phyloP scores from a whole-genome alignment of 2,329 filamentous ascomycete genomes.

The Torrubiella hemipterigena region DNA sequence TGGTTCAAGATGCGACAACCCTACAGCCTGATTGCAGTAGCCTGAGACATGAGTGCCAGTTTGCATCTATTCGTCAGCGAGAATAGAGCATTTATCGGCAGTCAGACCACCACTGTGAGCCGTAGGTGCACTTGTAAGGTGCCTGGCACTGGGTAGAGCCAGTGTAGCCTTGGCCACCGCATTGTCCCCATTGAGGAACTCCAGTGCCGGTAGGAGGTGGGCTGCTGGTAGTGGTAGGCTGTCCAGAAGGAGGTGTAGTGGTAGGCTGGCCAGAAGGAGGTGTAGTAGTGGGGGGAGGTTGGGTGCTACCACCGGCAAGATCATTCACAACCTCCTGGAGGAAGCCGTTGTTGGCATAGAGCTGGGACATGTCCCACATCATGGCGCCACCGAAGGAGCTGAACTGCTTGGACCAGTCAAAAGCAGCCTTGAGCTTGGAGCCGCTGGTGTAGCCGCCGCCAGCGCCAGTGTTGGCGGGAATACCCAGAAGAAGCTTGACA shows the following conservation, averaged over 20 bases:
- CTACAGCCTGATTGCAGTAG: no score
- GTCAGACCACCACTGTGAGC: constrained; percentile 1
- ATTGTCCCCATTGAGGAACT: constrained; percentile 13
- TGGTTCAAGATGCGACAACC: no score
- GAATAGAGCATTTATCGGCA: constrained; percentile 1
- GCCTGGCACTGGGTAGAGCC: constrained; percentile 4
- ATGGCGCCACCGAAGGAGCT: constrained; percentile 54
- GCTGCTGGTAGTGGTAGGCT: constrained; percentile 1
- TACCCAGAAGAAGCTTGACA: constrained; percentile 50
- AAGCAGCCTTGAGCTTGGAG: constrained; percentile 31
- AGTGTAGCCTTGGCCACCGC: constrained; percentile 5
- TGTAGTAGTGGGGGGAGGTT: neutral
- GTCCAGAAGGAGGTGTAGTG: neutral
- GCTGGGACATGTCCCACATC: constrained; percentile 57
- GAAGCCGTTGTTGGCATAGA: constrained; percentile 46
- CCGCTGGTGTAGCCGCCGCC: constrained; percentile 43
- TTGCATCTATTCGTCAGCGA: no score
- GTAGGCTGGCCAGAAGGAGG: neutral
- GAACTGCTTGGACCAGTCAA: constrained; percentile 41
- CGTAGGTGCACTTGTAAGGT: constrained; percentile 1
- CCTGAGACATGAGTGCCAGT: no score
- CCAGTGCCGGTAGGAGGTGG: constrained; percentile 7
- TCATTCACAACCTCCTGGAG: constrained; percentile 29
- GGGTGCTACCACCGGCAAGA: constrained; percentile 12
- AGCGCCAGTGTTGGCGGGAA: constrained; percentile 42